phyloP scores from a whole-genome alignment of 106 monocot species.

The Phalaenopsis equestris region DNA sequence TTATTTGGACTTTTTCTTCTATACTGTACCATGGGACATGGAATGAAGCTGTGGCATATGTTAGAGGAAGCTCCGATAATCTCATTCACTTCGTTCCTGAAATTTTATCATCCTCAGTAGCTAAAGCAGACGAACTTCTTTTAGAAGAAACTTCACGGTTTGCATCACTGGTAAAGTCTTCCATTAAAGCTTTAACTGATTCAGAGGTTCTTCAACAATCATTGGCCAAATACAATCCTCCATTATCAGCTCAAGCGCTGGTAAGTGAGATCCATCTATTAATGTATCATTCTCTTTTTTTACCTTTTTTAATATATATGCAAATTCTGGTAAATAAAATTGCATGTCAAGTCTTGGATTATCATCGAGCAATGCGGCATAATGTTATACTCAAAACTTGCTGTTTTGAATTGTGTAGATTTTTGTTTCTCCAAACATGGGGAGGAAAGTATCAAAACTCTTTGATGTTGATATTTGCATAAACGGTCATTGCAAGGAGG shows the following conservation, averaged over 20 bases:
- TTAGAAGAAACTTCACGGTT: conserved; percentile 33
- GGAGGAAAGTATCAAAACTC: conserved; percentile 17
- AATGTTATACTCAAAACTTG: background rate
- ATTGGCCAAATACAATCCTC: conserved; percentile 24
- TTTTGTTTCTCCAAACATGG: conserved; percentile 29
- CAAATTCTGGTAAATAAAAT: too few relatives aligned
- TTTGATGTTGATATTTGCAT: conserved; percentile 21
- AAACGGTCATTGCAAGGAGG: conserved; percentile 10
- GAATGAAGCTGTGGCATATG: conserved; percentile 28
- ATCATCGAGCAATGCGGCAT: too few relatives aligned
- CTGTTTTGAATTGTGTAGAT: conserved; percentile 19
- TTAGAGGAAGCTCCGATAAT: conserved; percentile 27
- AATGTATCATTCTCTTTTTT: too few relatives aligned
- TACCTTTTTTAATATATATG: too few relatives aligned
- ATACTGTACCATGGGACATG: conserved; percentile 55
- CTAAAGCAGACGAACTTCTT: conserved; percentile 40
- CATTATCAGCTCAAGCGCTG: conserved; percentile 24
- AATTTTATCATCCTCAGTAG: conserved; percentile 25
- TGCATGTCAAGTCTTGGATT: too few relatives aligned
- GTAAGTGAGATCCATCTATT: conserved; percentile 26
- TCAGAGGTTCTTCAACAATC: conserved; percentile 32
- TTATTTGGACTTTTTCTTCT: conserved; percentile 61
- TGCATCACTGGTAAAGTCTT: conserved; percentile 46
- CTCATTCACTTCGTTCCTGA: conserved; percentile 54
- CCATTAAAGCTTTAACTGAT: conserved; percentile 31